These are phyloP conservation scores for Raffaelea arxii DNA, from an alignment of 2,329 filamentous ascomycete species.

Conservation along the genomic window DNA sequence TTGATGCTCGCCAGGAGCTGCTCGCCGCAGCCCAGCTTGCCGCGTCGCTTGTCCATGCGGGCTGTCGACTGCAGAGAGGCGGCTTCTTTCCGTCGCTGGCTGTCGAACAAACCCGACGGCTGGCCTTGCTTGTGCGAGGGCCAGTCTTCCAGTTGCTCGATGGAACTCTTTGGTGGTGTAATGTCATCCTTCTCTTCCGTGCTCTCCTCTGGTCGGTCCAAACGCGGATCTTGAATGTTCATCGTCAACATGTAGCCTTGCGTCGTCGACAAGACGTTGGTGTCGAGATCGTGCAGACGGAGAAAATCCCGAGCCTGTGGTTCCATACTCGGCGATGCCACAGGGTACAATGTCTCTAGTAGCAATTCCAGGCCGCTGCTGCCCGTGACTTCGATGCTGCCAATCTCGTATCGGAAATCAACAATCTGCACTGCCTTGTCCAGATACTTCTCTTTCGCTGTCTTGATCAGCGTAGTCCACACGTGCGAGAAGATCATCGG, in stretches of 20 bases:
- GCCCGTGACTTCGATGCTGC: slow-evolving; percentile 46
- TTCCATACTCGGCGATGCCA: slow-evolving; percentile 21
- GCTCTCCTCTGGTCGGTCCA: slow-evolving; percentile 62
- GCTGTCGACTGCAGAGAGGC: slow-evolving; percentile 65
- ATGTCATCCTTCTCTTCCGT: slow-evolving; percentile 24
- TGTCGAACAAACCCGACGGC: slow-evolving; percentile 55
- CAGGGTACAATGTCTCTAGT: slow-evolving; percentile 54
- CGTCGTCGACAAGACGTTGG: slow-evolving; percentile 62
- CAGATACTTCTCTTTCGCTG: slow-evolving; percentile 50
- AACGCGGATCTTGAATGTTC: slow-evolving; percentile 65
- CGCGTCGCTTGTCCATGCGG: slow-evolving; percentile 66
- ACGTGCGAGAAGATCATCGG: slow-evolving; percentile 67
- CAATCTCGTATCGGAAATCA: slow-evolving; percentile 59
- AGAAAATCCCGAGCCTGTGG: slow-evolving; percentile 40
- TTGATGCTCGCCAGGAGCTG: slow-evolving; percentile 44
- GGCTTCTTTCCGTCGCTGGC: slow-evolving; percentile 54
- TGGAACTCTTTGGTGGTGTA: no score
- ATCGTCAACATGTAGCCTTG: slow-evolving; percentile 63
- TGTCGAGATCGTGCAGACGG: slow-evolving; percentile 43
- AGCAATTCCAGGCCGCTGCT: slow-evolving; percentile 75
- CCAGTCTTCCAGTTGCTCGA: slow-evolving; percentile 58
- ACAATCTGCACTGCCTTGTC: slow-evolving; percentile 54
- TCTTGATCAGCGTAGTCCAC: slow-evolving; percentile 51
- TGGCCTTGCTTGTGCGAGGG: slow-evolving; percentile 45
- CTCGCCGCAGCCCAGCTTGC: slow-evolving; percentile 45